Base-by-base conservation (phyloP, 2,329 filamentous ascomycete genomes). In the Hypoxylon sp. region DNA sequence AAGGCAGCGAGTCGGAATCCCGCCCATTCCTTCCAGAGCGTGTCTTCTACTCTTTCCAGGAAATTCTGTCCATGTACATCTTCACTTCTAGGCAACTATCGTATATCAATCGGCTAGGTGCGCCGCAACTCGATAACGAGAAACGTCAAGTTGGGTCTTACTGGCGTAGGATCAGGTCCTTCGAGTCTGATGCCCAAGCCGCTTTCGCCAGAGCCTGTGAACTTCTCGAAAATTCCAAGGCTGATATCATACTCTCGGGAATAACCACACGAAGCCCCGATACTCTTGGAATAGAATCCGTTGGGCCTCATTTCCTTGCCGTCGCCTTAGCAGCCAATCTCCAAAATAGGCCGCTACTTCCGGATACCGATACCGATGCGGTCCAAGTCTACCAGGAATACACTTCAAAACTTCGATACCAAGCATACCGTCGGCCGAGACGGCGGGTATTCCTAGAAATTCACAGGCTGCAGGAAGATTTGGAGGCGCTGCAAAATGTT, bases 11-110 rank as follows among this genome's bases (percentile, higher is more conserved):
- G 19, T 48, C 53, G 4, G 13, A 48, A 19, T 36, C 19, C 7
- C 41, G 43, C 9, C 53, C 43, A 32, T 58, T 38, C 21, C 53
- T 58, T 38, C 53, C 53, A 5, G 32, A 30, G n/a, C 5, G 13
- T 13, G 43, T 58, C 21, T 58, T 48, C 53, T 58, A 48, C 19
- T 43, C 53, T 19, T 58, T 58, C 19, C 53, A 58, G n/a, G 38
- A 58, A 30, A 48, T 58, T 17, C 1, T 58, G 25, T 25, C 14
- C 43, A 58, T 58, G 28, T 49, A 58, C 43, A 25, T 46, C 2
- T 10, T 38, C 28, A 58, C 53, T 9, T 58, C 53, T 1, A 58
- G 21, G 19, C 41, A 58, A 9, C 41, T 48, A 11, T 58, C 53
- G 3, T 36, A 19, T 9, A 58, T 58, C 43, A 58, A 58, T 43